Base-by-base conservation (phyloP, 2,329 filamentous ascomycete species). In the Cercospora beticola region DNA sequence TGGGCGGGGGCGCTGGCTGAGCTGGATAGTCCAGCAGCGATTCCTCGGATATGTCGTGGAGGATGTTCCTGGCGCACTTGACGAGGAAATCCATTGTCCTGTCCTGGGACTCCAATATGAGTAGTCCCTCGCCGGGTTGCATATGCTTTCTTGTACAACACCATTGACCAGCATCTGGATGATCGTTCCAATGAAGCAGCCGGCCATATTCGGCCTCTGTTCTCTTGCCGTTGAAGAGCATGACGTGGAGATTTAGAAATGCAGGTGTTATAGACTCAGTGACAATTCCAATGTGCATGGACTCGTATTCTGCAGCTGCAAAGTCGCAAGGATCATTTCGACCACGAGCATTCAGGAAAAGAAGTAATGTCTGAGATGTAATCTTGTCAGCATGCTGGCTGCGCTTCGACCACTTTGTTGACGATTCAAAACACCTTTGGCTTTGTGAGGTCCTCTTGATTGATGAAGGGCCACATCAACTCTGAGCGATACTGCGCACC, bases 231-330 rank as follows among this genome's bases (percentile, higher is more conserved):
- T 28, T 52, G 46, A 70, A 70, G 1, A 70, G 23, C 62, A 70
- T 68, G n/a, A 60, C 8, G 31, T 70, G 56, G 6, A 33, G 2
- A 26, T 65, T 67, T 0, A 67, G 26, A n/a, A 67, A 62, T 1
- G 49, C n/a, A 28, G 62, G 62, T 4, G 36, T 40, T 2, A 70
- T 18, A 33, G 14, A 23, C 1, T 52, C 4, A 2, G 28, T 31
- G 21, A 69, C 23, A n/a, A 67, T n/a, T 12, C 67, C 67, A 12
- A 63, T 14, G 10, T 69, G 67, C 58, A 67, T 69, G 9, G 63
- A 26, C 16, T 64, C 43, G 3, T 64, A 18, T 28, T 70, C 68
- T 21, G 62, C 59, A n/a, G 65, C 68, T 4, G 68, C 68, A 43
- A 70, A 68, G 10, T 63, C 66, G 2, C 31, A 30, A 3, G 68